Conservation (phyloP, 176 grass and related monocot species). For the Triticum monococcum region DNA sequence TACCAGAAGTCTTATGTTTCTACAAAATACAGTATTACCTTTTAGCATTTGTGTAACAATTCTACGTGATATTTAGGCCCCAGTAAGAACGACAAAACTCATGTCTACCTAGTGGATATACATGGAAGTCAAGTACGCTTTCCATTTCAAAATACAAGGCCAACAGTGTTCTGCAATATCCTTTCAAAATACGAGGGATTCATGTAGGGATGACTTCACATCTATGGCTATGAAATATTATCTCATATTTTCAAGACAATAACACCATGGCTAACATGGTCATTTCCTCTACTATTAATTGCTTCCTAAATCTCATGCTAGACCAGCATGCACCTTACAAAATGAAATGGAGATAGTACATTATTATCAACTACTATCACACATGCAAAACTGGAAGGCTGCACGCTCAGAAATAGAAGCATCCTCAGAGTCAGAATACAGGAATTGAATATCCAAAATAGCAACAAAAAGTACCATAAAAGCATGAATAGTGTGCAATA, state of each 20-base stretch:
- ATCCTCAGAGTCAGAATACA: conserved; percentile 22
- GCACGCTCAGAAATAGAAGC: conserved; percentile 34
- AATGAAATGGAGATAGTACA: not conserved
- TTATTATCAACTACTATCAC: conserved; percentile 4
- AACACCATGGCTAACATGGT: not conserved
- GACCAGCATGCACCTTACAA: not conserved
- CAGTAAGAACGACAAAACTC: not conserved
- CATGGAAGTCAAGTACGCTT: not conserved
- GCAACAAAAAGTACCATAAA: conserved; percentile 17
- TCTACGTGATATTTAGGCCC: not conserved
- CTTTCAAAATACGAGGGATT: not conserved
- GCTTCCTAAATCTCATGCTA: not conserved
- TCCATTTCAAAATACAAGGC: not conserved
- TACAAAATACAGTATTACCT: not conserved
- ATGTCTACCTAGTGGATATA: not conserved
- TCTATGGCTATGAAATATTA: not conserved
- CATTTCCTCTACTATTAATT: not conserved
- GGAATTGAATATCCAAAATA: conserved; percentile 23
- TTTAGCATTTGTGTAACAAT: not conserved
- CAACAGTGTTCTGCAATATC: not conserved
- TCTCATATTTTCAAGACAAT: not conserved
- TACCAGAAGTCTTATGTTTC: not conserved
- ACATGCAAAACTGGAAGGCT: conserved; percentile 11
- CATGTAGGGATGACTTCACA: not conserved
- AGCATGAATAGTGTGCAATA: conserved; percentile 34